phyloP scores from a whole-genome alignment of 192 early-diverging fungal genomes.

The Funneliformis mosseae region DNA sequence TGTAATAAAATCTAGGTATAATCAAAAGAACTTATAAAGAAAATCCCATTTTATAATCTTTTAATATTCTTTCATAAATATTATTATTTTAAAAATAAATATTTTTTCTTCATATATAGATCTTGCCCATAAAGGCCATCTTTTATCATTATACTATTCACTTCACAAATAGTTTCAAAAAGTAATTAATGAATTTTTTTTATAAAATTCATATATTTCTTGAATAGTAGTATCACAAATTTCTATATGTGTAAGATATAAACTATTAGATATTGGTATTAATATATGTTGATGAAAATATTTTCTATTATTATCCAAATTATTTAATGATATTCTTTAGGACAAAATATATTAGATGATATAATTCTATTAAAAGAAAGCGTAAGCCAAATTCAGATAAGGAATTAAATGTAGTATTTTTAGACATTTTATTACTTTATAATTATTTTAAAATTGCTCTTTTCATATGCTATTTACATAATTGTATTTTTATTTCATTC shows the following conservation, averaged over 20 bases:
- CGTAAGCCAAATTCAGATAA: neutral
- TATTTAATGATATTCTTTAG: too few species aligned
- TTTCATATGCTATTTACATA: neutral
- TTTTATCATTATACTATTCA: neutral
- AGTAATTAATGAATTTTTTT: slow-evolving; percentile 6
- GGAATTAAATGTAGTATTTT: neutral
- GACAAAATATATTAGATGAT: neutral
- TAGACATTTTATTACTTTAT: slow-evolving; percentile 3
- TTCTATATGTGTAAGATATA: neutral
- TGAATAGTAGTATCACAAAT: neutral
- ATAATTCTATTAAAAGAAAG: neutral
- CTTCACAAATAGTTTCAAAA: neutral
- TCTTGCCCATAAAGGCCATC: neutral
- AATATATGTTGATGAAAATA: slow-evolving; percentile 23
- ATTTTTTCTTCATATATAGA: slow-evolving; percentile 16
- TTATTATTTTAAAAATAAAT: neutral
- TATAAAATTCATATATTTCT: slow-evolving; percentile 24
- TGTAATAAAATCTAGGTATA: slow-evolving; percentile 11
- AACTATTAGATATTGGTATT: neutral
- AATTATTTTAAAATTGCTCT: neutral
- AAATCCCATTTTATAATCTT: slow-evolving; percentile 7
- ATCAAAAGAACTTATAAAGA: slow-evolving; percentile 21
- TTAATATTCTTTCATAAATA: neutral
- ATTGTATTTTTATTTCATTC: neutral
- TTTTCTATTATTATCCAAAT: too few species aligned